Percentiles rank a stretch among this genome's conserved stretches.
Evolutionary conservation across 345 rosid species (phyloP).

Genomic region (Aquilaria malaccensis): DNA sequence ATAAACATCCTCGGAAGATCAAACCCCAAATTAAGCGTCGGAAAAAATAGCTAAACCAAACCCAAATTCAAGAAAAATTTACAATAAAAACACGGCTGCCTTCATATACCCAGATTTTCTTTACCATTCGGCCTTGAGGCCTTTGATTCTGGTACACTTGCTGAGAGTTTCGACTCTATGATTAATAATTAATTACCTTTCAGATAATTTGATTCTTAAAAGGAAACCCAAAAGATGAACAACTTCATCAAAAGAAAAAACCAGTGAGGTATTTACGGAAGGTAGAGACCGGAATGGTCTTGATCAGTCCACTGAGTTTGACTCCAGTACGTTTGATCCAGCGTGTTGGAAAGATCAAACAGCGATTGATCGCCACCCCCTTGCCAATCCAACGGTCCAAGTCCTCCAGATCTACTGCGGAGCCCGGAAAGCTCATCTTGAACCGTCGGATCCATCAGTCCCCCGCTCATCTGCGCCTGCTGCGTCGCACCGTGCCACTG

Average conservation of each 20-base stretch:
- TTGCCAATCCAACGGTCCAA: constrained; percentile 83
- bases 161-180: constrained; percentile 1
- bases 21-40: constrained; percentile 9
- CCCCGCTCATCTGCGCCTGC: constrained; percentile 27
- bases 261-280: constrained; percentile 50
- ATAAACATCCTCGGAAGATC: constrained; percentile 15
- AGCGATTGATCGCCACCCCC: constrained; percentile 49
- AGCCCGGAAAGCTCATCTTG: constrained; percentile 27
- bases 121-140: constrained; percentile 6
- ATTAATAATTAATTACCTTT: no score
- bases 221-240: neutral
- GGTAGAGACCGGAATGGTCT: constrained; percentile 54
- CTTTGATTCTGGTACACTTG: constrained; percentile 2
- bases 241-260: neutral
- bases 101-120: constrained; percentile 20
- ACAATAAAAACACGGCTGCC: constrained; percentile 26
- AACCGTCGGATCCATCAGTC: constrained; percentile 45
- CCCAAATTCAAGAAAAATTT: constrained; percentile 3
- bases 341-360: constrained; percentile 58
- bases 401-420: constrained; percentile 40
- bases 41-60: constrained; percentile 10
- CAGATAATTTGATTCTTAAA: no score
- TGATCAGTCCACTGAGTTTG: constrained; percentile 72
- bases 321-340: constrained; percentile 86
- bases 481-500: constrained; percentile 24